These are phyloP conservation scores for Vitis labrusca DNA, from an alignment of 164 flowering plant genomes.

Conservation along the genomic window DNA sequence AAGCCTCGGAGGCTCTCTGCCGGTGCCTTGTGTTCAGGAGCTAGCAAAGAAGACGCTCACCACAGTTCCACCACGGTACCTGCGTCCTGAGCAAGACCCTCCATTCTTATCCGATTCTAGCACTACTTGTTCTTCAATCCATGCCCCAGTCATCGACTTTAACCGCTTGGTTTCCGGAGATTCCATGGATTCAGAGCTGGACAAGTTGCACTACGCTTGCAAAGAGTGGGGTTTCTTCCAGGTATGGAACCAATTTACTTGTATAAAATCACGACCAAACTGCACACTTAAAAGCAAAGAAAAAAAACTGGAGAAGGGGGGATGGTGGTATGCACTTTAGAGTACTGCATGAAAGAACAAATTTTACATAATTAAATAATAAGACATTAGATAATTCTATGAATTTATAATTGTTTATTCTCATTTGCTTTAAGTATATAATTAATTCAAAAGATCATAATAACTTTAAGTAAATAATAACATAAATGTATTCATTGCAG, in stretches of 20 bases:
- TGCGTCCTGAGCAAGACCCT: constrained; percentile 21
- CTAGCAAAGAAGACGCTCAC: constrained; percentile 11
- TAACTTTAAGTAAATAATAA: too few relatives aligned
- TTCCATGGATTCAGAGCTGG: constrained; percentile 17
- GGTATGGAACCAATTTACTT: constrained; percentile 10
- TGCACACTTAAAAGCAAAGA: too few relatives aligned
- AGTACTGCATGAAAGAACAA: too few relatives aligned
- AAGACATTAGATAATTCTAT: too few relatives aligned
- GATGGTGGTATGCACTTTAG: too few relatives aligned
- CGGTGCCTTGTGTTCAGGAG: constrained; percentile 29
- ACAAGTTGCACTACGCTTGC: constrained; percentile 32
- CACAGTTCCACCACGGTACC: constrained; percentile 18
- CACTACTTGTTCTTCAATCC: neutral
- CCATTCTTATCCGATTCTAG: neutral
- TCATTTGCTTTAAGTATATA: too few relatives aligned
- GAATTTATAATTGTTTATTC: too few relatives aligned
- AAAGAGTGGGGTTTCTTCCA: constrained; percentile 48
- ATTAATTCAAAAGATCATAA: neutral
- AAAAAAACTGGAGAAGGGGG: neutral
- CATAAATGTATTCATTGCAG: too few relatives aligned
- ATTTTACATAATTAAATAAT: too few relatives aligned
- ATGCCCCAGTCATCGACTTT: constrained; percentile 33
- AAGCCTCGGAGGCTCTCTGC: constrained; percentile 13
- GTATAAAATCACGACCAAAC: too few relatives aligned
- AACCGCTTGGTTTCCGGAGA: constrained; percentile 6